Evolutionary conservation across 2,329 filamentous ascomycete genomes (phyloP).

Genomic region (Pseudogymnoascus sp.): DNA sequence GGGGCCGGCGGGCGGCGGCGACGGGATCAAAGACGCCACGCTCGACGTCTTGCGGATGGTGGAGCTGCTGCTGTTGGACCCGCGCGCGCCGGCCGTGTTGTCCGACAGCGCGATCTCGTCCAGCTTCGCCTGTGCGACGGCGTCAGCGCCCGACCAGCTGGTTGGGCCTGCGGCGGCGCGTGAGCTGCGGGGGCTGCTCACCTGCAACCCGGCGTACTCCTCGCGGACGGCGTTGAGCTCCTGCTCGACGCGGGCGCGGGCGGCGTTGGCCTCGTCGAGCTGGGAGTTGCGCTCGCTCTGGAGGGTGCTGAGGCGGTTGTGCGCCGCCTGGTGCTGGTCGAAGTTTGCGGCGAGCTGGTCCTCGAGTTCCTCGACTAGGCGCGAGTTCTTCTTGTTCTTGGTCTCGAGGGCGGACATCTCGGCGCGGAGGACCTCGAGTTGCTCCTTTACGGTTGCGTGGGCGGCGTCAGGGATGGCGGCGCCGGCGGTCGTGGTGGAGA

Average conservation of each 20-base stretch:
- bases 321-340: slow-evolving; percentile 79
- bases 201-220: slow-evolving; percentile 66
- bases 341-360: slow-evolving; percentile 93
- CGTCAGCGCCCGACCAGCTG: slow-evolving; percentile 15
- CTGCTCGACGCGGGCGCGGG: slow-evolving; percentile 52
- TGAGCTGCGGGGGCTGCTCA: slow-evolving; percentile 17
- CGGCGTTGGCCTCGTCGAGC: slow-evolving; percentile 68
- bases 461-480: slow-evolving; percentile 34
- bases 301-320: slow-evolving; percentile 76
- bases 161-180: neutral
- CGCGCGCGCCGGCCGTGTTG: slow-evolving; percentile 42
- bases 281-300: slow-evolving; percentile 66
- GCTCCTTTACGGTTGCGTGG: slow-evolving; percentile 42
- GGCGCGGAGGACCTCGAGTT: slow-evolving; percentile 54
- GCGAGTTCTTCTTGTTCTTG: slow-evolving; percentile 81
- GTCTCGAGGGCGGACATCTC: slow-evolving; percentile 54
- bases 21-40: slow-evolving; percentile 68
- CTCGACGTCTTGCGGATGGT: slow-evolving; percentile 73
- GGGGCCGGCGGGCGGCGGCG: slow-evolving; percentile 91
- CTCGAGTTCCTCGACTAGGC: slow-evolving; percentile 89
- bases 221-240: slow-evolving; percentile 61
- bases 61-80: slow-evolving; percentile 48
- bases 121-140: slow-evolving; percentile 45
- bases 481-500: slow-evolving; percentile 39
- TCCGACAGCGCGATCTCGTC: slow-evolving; percentile 35